Percentiles rank a stretch among this genome's conserved stretches.
Conservation (phyloP, 2,329 filamentous ascomycete species). For the Epichloe elymi region DNA sequence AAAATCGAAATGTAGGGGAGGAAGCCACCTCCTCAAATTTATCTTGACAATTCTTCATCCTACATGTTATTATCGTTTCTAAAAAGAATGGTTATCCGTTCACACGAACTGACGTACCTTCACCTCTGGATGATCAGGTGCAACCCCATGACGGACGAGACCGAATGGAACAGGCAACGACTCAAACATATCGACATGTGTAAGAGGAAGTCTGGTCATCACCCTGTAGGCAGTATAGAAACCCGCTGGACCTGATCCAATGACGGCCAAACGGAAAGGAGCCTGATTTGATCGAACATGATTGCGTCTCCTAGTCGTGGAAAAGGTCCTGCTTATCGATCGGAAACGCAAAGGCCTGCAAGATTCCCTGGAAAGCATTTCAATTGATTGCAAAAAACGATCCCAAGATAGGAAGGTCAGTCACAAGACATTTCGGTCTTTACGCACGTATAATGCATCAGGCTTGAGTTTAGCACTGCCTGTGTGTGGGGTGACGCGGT, state of each 20-base stretch:
- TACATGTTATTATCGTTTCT: conserved; percentile 1
- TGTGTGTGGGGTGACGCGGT: background rate
- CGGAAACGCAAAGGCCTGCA: background rate
- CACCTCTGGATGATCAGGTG: conserved; percentile 96
- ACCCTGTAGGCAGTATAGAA: conserved; percentile 89
- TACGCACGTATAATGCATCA: no score
- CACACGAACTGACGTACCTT: conserved; percentile 48
- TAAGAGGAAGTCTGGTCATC: conserved; percentile 59
- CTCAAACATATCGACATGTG: conserved; percentile 90
- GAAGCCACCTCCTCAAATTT: conserved; percentile 82
- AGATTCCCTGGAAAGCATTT: background rate
- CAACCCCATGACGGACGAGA: conserved; percentile 84
- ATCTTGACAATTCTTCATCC: conserved; percentile 72
- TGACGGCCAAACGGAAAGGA: conserved; percentile 68
- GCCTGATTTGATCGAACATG: conserved; percentile 17
- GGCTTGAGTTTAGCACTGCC: no score
- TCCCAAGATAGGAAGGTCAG: no score
- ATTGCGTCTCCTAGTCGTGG: background rate
- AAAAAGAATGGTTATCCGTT: background rate
- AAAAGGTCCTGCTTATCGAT: background rate
- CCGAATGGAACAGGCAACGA: conserved; percentile 85
- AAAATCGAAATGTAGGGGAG: conserved; percentile 73
- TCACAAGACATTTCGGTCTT: background rate
- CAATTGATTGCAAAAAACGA: background rate
- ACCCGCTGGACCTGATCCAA: conserved; percentile 88